These are phyloP conservation scores for Blastobotrys illinoisensis DNA, from an alignment of 1,139 yeast species.

Conservation along the genomic window DNA sequence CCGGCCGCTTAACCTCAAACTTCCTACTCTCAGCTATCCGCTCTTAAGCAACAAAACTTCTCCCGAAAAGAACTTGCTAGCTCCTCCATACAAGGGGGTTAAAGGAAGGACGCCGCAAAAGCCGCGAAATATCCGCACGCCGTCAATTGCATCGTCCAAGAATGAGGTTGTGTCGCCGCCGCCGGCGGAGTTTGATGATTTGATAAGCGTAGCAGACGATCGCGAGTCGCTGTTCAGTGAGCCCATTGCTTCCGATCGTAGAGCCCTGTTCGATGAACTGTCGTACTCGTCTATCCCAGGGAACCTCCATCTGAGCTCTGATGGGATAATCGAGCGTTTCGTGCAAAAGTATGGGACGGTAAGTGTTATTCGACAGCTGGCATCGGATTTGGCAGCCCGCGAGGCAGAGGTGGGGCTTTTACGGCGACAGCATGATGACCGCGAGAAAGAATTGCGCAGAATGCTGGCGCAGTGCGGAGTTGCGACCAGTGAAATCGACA, in stretches of 20 bases:
- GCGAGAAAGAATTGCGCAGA: slow-evolving; percentile 42
- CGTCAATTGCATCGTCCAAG: neutral
- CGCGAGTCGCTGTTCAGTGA: slow-evolving; percentile 11
- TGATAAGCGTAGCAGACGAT: slow-evolving; percentile 7
- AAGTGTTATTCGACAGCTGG: slow-evolving; percentile 43
- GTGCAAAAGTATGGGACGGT: slow-evolving; percentile 41
- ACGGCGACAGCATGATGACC: slow-evolving; percentile 39
- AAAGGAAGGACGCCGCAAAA: neutral
- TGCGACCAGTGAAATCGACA: slow-evolving; percentile 42
- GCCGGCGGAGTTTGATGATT: slow-evolving; percentile 1
- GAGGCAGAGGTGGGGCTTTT: slow-evolving; percentile 44
- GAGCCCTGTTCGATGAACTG: slow-evolving; percentile 24
- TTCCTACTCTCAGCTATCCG: neutral
- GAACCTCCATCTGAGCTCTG: slow-evolving; percentile 34
- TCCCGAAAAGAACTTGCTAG: neutral
- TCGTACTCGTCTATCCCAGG: slow-evolving; percentile 33
- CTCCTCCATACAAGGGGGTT: neutral
- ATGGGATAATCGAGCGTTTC: slow-evolving; percentile 35
- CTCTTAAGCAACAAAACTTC: neutral
- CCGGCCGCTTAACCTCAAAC: neutral
- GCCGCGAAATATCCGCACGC: neutral
- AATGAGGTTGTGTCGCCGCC: neutral
- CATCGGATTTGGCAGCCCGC: slow-evolving; percentile 45
- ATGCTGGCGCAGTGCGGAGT: slow-evolving; percentile 44
- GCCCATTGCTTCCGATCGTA: slow-evolving; percentile 13